Conservation (phyloP, 2,329 filamentous ascomycete species). For the Verticillium dahliae region DNA sequence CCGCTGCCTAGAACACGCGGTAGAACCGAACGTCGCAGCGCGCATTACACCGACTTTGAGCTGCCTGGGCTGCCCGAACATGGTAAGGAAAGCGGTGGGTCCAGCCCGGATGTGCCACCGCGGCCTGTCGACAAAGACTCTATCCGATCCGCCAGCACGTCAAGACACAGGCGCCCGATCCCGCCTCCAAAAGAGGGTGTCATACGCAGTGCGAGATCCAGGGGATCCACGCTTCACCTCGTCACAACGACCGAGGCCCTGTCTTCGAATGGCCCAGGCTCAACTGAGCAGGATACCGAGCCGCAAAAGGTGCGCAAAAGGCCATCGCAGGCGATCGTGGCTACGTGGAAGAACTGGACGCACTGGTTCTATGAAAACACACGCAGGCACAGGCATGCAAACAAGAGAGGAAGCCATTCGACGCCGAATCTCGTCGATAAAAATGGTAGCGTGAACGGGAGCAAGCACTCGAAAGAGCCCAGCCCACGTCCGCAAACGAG, state of each 20-base stretch:
- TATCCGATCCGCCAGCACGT: conserved; percentile 69
- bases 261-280: conserved; percentile 18
- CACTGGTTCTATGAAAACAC: conserved; percentile 58
- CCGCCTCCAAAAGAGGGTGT: conserved; percentile 81
- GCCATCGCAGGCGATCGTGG: conserved; percentile 51
- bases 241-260: conserved; percentile 59
- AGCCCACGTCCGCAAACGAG: conserved; percentile 55
- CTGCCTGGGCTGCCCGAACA: conserved; percentile 70
- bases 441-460: conserved; percentile 30
- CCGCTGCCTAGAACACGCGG: conserved; percentile 63
- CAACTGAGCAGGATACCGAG: conserved; percentile 19
- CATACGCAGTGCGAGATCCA: conserved; percentile 60
- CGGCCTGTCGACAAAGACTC: conserved; percentile 75
- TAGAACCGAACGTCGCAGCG: conserved; percentile 68
- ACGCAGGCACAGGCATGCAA: conserved; percentile 39
- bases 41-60: conserved; percentile 61
- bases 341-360: conserved; percentile 58
- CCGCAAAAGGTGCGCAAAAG: conserved; percentile 46
- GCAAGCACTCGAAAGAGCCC: conserved; percentile 41
- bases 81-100: conserved; percentile 33
- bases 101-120: conserved; percentile 47
- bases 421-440: conserved; percentile 53
- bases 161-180: conserved; percentile 65
- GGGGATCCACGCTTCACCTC: conserved; percentile 80
- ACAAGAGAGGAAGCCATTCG: conserved; percentile 47